Conservation (phyloP, 2,329 filamentous ascomycete species). For the Phoma sp. region DNA sequence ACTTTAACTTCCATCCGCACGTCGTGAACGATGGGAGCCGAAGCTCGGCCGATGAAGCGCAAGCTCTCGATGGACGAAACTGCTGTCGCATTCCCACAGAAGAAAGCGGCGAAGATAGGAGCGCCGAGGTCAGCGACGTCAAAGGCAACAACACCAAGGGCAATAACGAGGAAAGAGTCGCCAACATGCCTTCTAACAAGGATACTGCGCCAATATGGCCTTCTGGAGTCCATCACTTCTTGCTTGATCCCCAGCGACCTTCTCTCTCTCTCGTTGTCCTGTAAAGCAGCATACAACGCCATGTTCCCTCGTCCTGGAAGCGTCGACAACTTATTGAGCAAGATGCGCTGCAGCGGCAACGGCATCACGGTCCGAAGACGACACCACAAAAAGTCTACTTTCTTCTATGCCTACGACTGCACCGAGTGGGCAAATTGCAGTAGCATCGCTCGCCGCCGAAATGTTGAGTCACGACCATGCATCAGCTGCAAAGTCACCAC, state of each 20-base stretch:
- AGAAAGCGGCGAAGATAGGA: not conserved
- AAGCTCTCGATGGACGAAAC: slow-evolving; percentile 23
- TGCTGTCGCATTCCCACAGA: slow-evolving; percentile 11
- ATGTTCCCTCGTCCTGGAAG: slow-evolving; percentile 35
- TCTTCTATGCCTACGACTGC: slow-evolving; percentile 31
- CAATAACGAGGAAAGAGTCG: not conserved
- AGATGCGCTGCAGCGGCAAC: slow-evolving; percentile 35
- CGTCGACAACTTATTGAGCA: slow-evolving; percentile 34
- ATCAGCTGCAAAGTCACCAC: slow-evolving; percentile 36
- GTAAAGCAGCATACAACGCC: slow-evolving; percentile 32
- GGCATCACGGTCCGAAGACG: slow-evolving; percentile 32
- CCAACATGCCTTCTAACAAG: slow-evolving; percentile 24
- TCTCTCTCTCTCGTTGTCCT: slow-evolving; percentile 35
- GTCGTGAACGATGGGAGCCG: not conserved
- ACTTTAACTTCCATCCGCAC: not conserved
- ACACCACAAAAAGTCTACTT: slow-evolving; percentile 32
- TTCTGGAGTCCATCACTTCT: slow-evolving; percentile 34
- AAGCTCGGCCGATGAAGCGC: slow-evolving; percentile 25
- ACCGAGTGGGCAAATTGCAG: slow-evolving; percentile 34
- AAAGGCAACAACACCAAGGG: not conserved
- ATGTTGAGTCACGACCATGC: slow-evolving; percentile 34
- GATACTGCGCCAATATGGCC: slow-evolving; percentile 36
- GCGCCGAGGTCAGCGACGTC: not conserved
- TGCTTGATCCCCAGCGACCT: slow-evolving; percentile 37
- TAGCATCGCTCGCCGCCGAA: slow-evolving; percentile 3